These are phyloP conservation scores for Komagataella pastoris DNA, from an alignment of 805 yeast genomes.

Conservation along the genomic window DNA sequence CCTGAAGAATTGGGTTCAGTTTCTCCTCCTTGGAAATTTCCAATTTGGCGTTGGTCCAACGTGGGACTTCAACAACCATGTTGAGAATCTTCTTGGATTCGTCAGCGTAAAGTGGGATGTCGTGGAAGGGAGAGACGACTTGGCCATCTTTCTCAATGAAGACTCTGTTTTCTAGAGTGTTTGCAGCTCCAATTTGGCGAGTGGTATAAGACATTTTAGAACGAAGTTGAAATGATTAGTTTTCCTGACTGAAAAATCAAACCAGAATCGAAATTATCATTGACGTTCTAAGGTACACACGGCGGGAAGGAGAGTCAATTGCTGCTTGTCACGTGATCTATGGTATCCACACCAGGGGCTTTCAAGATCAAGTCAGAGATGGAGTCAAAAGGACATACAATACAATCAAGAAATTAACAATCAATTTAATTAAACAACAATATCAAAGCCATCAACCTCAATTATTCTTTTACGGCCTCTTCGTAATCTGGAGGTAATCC, in stretches of 20 bases:
- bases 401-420: background rate
- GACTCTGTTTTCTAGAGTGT: slow-evolving; percentile 88
- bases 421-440: background rate
- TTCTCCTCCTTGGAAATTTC: slow-evolving; percentile 79
- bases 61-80: slow-evolving; percentile 86
- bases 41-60: slow-evolving; percentile 96
- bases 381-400: too few species aligned
- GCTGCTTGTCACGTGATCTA: background rate
- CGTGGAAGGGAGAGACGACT: slow-evolving; percentile 93
- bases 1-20: slow-evolving; percentile 92
- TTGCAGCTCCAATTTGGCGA: slow-evolving; percentile 91
- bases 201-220: slow-evolving; percentile 62
- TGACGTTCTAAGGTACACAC: background rate
- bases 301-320: background rate
- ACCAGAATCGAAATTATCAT: too few species aligned
- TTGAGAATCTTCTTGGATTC: slow-evolving; percentile 78
- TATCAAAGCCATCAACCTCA: background rate
- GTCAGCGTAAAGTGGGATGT: slow-evolving; percentile 85
- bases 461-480: slow-evolving; percentile 21
- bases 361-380: background rate
- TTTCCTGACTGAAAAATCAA: background rate
- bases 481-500: slow-evolving; percentile 67
- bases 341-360: background rate
- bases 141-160: slow-evolving; percentile 88
- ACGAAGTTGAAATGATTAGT: background rate